A percentile compares a stretch with the other conserved stretches of the same genome.
These are phyloP conservation scores for Ceratobasidium sp. DNA, from an alignment of 1,284 basidiomycete species.

Conservation along the genomic window DNA sequence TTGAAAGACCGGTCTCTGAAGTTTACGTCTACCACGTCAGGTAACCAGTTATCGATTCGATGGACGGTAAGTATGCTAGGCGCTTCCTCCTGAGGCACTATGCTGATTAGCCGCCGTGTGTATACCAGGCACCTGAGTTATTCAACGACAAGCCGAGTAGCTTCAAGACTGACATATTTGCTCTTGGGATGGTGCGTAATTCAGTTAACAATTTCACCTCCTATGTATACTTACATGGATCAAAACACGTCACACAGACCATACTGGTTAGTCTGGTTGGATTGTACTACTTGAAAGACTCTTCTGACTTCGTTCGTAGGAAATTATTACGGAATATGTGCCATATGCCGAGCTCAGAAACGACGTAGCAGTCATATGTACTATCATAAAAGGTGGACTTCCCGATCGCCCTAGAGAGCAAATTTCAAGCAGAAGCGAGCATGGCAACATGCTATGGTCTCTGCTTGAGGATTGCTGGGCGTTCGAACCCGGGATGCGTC, in stretches of 20 bases:
- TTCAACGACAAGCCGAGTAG: background rate
- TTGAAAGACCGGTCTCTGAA: background rate
- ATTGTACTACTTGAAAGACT: background rate
- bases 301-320: background rate
- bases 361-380: background rate
- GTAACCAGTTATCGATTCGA: background rate
- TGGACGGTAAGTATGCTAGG: background rate
- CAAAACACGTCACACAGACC: background rate
- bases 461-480: background rate
- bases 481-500: background rate
- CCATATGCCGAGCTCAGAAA: background rate
- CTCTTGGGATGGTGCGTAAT: slow-evolving; percentile 15
- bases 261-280: background rate
- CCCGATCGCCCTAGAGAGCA: background rate
- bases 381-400: background rate
- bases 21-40: slow-evolving; percentile 1
- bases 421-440: background rate
- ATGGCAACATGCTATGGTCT: slow-evolving; percentile 2
- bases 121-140: slow-evolving; percentile 4
- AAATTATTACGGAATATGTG: background rate
- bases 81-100: background rate
- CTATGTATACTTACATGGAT: background rate
- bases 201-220: background rate
- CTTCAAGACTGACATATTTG: slow-evolving; percentile 7
- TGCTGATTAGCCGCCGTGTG: background rate